Conservation (phyloP, 1,284 basidiomycete species). For the Ustilago loliicola region DNA sequence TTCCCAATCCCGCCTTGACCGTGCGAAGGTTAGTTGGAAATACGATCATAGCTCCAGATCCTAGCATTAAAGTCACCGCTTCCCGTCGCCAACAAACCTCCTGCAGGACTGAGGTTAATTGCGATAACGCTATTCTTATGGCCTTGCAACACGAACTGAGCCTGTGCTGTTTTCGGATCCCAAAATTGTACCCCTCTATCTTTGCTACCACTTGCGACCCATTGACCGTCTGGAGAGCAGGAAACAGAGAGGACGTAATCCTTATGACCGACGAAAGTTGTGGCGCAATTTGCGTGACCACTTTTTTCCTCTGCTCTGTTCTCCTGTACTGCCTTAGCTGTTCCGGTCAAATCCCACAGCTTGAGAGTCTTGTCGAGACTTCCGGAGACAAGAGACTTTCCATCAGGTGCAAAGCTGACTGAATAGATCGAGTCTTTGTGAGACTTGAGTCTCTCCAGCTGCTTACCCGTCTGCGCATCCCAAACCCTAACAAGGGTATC, state of each 20-base stretch:
- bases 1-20: background rate
- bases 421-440: slow-evolving; percentile 86
- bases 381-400: slow-evolving; percentile 81
- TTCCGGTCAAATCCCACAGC: slow-evolving; percentile 82
- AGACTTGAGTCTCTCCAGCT: slow-evolving; percentile 82
- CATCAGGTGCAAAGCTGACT: slow-evolving; percentile 88
- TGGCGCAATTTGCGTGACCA: slow-evolving; percentile 76
- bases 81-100: slow-evolving; percentile 83
- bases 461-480: slow-evolving; percentile 80
- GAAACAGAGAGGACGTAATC: slow-evolving; percentile 85
- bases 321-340: slow-evolving; percentile 69
- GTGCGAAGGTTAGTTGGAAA: slow-evolving; percentile 23
- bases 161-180: slow-evolving; percentile 81
- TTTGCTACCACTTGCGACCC: slow-evolving; percentile 90
- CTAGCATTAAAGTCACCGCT: slow-evolving; percentile 81
- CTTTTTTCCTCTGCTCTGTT: slow-evolving; percentile 60
- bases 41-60: slow-evolving; percentile 67
- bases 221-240: slow-evolving; percentile 85
- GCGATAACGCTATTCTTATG: slow-evolving; percentile 93
- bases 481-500: slow-evolving; percentile 89
- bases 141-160: slow-evolving; percentile 87
- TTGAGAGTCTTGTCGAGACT: slow-evolving; percentile 88
- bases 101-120: slow-evolving; percentile 82
- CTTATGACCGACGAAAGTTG: slow-evolving; percentile 87
- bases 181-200: slow-evolving; percentile 83